Evolutionary conservation across 805 yeast species (phyloP).

Genomic region (Saturnispora besseyi): DNA sequence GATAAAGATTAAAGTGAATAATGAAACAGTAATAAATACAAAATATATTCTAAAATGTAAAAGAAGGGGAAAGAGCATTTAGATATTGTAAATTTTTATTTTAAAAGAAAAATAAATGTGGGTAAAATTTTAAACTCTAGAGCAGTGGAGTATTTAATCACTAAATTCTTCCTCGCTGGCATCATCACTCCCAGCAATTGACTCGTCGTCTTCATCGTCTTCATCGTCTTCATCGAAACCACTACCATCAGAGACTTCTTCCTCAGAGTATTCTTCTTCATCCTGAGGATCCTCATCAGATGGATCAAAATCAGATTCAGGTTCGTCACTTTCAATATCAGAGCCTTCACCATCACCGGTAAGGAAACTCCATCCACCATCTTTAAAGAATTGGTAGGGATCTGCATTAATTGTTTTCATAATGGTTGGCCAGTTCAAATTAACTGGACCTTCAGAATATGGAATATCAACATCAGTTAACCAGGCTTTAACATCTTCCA

Average conservation of each 20-base stretch:
- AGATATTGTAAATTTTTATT: not conserved
- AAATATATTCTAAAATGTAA: not conserved
- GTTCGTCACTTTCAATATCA: slow-evolving; percentile 59
- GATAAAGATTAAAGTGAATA: not conserved
- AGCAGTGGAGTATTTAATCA: not conserved
- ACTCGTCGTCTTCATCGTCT: slow-evolving; percentile 13
- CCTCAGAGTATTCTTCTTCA: slow-evolving; percentile 35
- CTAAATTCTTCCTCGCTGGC: slow-evolving; percentile 17
- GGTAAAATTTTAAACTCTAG: too few relatives aligned
- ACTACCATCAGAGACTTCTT: slow-evolving; percentile 20
- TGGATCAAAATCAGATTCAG: slow-evolving; percentile 56
- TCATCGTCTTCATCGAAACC: slow-evolving; percentile 18
- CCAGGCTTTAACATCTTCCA: slow-evolving; percentile 95
- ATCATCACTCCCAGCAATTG: slow-evolving; percentile 13
- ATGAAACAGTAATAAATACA: not conserved
- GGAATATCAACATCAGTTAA: slow-evolving; percentile 96
- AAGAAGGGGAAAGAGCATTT: not conserved
- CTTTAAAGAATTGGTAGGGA: slow-evolving; percentile 87
- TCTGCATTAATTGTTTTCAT: slow-evolving; percentile 90
- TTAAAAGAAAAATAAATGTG: not conserved
- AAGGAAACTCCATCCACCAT: slow-evolving; percentile 95
- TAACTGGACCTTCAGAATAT: slow-evolving; percentile 87
- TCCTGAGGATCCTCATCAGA: slow-evolving; percentile 53
- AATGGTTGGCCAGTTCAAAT: slow-evolving; percentile 90
- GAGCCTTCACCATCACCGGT: slow-evolving; percentile 80